Evolutionary conservation across 148 eudicot genomes (phyloP).

Genomic region (Chenopodium album): DNA sequence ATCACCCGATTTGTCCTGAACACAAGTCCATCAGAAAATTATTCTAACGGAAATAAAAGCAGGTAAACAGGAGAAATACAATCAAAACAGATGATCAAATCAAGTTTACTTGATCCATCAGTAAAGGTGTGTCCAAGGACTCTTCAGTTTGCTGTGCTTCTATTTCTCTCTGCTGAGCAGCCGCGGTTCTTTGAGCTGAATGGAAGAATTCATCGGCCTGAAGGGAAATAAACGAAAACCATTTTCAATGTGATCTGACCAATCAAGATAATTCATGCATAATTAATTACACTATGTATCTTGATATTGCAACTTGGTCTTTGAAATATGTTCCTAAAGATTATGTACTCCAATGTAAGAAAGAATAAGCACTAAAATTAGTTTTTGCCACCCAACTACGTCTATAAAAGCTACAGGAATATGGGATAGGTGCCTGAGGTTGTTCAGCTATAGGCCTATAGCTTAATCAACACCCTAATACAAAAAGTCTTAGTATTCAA

Average conservation of each 20-base stretch:
- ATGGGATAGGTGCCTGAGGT: too few species aligned
- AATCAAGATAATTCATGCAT: background rate
- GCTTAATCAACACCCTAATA: background rate
- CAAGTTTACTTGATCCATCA: constrained; percentile 55
- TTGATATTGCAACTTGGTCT: background rate
- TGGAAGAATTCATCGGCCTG: constrained; percentile 91
- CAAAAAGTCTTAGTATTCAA: background rate
- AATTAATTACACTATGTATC: constrained; percentile 2
- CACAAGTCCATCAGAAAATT: constrained; percentile 16
- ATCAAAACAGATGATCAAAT: background rate
- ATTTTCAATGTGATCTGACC: background rate
- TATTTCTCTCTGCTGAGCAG: constrained; percentile 68
- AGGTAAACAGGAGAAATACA: background rate
- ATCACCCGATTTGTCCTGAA: constrained; percentile 63
- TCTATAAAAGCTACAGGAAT: background rate
- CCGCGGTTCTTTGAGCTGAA: constrained; percentile 69
- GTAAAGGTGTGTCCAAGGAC: constrained; percentile 78
- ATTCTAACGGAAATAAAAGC: constrained; percentile 8
- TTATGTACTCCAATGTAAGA: background rate
- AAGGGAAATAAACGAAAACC: background rate
- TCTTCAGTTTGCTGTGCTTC: constrained; percentile 59
- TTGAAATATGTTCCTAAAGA: background rate
- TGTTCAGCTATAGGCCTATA: background rate
- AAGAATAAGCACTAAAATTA: background rate
- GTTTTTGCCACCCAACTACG: background rate